Evolutionary conservation across 208 protist species (phyloP).

Genomic region (Tritrichomonas musculus): DNA sequence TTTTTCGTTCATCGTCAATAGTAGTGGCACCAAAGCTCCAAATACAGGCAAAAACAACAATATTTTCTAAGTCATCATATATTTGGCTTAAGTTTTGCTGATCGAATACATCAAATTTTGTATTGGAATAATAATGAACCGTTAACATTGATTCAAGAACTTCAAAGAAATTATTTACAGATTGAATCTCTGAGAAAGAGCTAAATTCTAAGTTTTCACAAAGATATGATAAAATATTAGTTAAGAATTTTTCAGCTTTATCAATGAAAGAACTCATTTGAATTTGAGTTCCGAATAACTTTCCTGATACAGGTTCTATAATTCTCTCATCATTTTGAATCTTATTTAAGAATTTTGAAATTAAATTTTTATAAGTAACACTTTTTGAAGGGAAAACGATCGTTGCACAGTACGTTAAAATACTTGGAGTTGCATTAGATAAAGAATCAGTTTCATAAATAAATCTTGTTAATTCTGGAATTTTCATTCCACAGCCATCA

Average conservation of each 20-base stretch:
- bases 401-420: background rate
- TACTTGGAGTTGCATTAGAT: background rate
- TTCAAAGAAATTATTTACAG: no score
- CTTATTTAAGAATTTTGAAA: background rate
- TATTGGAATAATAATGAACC: no score
- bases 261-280: background rate
- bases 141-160: no score
- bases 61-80: constrained; percentile 47
- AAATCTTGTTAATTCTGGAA: background rate
- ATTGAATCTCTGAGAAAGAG: no score
- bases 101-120: no score
- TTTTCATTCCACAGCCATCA: background rate
- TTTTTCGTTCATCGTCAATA: background rate
- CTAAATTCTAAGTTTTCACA: no score
- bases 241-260: no score
- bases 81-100: no score
- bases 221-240: no score
- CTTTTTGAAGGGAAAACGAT: background rate
- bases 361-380: background rate
- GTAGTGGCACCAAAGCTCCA: background rate
- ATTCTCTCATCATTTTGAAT: background rate
- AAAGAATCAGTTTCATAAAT: background rate
- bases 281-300: background rate
- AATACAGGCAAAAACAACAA: background rate
- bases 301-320: background rate